phyloP scores from a whole-genome alignment of 305 asterid genomes.

The Rubia tinctorum region DNA sequence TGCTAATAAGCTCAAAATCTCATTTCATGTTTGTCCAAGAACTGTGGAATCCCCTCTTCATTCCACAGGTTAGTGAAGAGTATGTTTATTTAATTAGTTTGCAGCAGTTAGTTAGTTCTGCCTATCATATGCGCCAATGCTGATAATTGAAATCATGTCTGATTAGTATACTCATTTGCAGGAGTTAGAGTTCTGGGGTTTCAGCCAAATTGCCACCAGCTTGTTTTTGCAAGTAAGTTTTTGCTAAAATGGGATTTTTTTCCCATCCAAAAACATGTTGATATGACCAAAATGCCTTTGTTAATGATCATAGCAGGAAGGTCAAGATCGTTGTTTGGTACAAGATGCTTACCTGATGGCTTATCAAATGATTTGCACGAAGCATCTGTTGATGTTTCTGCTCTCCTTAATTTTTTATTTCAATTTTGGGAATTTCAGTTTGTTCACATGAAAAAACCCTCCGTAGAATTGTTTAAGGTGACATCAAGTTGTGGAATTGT shows the following conservation, averaged over 20 bases:
- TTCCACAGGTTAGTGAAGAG: slow-evolving; percentile 22
- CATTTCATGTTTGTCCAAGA: slow-evolving; percentile 14
- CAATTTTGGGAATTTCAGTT: slow-evolving; percentile 7
- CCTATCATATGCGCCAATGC: not conserved
- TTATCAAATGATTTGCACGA: slow-evolving; percentile 31
- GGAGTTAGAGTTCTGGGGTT: slow-evolving; percentile 32
- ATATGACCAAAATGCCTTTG: slow-evolving; percentile 6
- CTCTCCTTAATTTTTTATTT: not conserved
- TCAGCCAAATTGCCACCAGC: slow-evolving; percentile 17
- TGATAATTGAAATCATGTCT: slow-evolving; percentile 8
- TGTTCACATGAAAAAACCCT: not conserved
- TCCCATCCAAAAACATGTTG: not conserved
- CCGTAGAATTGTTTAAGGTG: not conserved
- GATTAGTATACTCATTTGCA: slow-evolving; percentile 23
- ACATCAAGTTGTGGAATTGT: not conserved
- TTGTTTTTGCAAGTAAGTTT: slow-evolving; percentile 31
- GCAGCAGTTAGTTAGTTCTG: no score
- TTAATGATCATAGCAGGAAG: slow-evolving; percentile 36
- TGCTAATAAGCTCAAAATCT: slow-evolving; percentile 10
- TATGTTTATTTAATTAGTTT: no score
- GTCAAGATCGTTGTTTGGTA: slow-evolving; percentile 36
- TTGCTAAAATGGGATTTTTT: not conserved
- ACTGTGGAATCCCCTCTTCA: not conserved
- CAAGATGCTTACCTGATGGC: slow-evolving; percentile 36
- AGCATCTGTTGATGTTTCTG: slow-evolving; percentile 29